Evolutionary conservation across 352 stramenopile species (phyloP).

Genomic region (Discostella stelligera): DNA sequence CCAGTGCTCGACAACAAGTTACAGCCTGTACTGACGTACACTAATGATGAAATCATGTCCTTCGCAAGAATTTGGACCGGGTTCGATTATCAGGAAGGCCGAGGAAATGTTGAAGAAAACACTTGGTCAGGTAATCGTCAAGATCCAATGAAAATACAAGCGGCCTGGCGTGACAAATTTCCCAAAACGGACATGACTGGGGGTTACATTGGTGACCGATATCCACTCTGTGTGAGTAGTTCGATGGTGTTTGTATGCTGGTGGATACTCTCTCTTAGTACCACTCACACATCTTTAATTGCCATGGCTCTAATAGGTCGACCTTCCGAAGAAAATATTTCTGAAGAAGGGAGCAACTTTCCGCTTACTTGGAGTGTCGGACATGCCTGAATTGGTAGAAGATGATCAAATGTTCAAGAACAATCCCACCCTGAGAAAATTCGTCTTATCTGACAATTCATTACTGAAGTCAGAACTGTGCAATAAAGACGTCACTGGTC

Average conservation of each 20-base stretch:
- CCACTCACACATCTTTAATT: no score
- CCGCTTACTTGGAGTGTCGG: conserved; percentile 46
- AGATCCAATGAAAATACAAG: conserved; percentile 74
- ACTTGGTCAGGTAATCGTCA: conserved; percentile 59
- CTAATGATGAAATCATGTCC: conserved; percentile 76
- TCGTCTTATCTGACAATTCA: conserved; percentile 41
- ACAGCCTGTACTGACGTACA: conserved; percentile 62
- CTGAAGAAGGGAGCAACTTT: conserved; percentile 57
- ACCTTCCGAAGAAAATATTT: conserved; percentile 59
- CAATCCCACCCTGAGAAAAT: conserved; percentile 43
- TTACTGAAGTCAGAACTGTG: conserved; percentile 54
- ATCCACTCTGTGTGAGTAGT: conserved; percentile 48
- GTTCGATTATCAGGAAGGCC: conserved; percentile 58
- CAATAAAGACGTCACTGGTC: conserved; percentile 35
- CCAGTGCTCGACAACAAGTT: conserved; percentile 52
- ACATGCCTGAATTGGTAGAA: conserved; percentile 51
- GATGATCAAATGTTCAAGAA: conserved; percentile 46
- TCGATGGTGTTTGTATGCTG: neutral
- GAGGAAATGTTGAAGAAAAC: conserved; percentile 64
- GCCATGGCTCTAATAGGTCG: conserved; percentile 14
- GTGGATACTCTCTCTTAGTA: neutral
- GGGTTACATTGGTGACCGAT: conserved; percentile 67
- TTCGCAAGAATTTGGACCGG: conserved; percentile 79
- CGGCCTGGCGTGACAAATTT: conserved; percentile 68
- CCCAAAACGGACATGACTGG: conserved; percentile 69